Evolutionary conservation across 768 basidiomycete genomes (phyloP), one percentile per base, ranked within the genome.

Genomic region (Infundibulicybe gibba): DNA sequence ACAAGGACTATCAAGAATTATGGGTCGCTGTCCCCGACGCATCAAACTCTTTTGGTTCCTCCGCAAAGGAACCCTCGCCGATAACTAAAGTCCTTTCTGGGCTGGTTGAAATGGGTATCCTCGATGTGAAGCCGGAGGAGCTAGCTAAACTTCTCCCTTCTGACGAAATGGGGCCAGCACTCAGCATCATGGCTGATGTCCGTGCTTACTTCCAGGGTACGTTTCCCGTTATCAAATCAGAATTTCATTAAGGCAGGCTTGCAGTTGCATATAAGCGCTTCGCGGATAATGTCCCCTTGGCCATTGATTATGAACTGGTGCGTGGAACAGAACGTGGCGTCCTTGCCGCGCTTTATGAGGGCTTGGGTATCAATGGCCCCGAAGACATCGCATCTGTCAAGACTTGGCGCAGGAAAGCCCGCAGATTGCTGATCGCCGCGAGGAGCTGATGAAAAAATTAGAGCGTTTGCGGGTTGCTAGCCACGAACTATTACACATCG

Each of bases 131-230:
- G 32, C 58, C 70, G 0, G 61, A 62, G 3, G 77, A 82, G 44
- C 51, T 87, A 0, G 52, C 71, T 0, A 80, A 71, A 53, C 54
- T 87, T 0, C 65, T 81, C 3, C 72, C 77, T 0, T 47, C 67
- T 0, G 81, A 85, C 49, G 63, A 63, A 2, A 74, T 71, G 68
- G 81, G 81, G 32, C 71, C 75, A 0, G 81, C 81, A 0, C 53
- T 88, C 14, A 54, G 62, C 3, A 84, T 88, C 54, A 87, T 89
- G 84, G 83, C 83, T 0, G 75, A 80, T 46, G 83, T 87, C 1
- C 70, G 83, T 4, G 85, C 81, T 0, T 87, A 88, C 52, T 88
- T 87, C 60, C 83, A 87, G 71, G 86, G 87, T 85, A 54, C 6
- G 54, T 47, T n/a, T 25, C n/a, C 38, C 10, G 32, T 32, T 21